These are phyloP conservation scores for Xylariaceae sp. DNA, from an alignment of 2,329 filamentous ascomycete genomes.

Conservation along the genomic window DNA sequence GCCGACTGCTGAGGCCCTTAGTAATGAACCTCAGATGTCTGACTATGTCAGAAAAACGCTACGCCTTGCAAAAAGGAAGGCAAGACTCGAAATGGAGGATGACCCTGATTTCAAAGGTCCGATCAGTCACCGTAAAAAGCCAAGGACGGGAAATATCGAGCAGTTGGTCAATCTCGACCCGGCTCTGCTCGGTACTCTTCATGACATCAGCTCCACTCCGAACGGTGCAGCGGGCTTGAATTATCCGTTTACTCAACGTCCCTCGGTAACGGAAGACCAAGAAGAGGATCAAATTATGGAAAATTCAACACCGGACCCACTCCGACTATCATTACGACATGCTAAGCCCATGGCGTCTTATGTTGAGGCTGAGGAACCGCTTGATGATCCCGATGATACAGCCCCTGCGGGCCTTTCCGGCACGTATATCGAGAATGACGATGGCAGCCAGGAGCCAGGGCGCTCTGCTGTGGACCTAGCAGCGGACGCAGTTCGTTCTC, in stretches of 20 bases:
- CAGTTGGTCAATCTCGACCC: slow-evolving; percentile 49
- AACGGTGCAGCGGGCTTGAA: slow-evolving; percentile 13
- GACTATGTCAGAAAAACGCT: slow-evolving; percentile 54
- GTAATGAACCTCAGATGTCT: slow-evolving; percentile 45
- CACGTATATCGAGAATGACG: slow-evolving; percentile 14
- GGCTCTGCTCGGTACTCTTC: slow-evolving; percentile 42
- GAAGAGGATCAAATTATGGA: slow-evolving; percentile 20
- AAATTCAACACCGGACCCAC: slow-evolving; percentile 34
- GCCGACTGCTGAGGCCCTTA: slow-evolving; percentile 44
- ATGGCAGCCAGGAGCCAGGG: slow-evolving; percentile 7
- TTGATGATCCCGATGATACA: slow-evolving; percentile 43
- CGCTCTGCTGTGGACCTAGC: slow-evolving; percentile 41
- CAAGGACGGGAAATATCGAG: slow-evolving; percentile 35
- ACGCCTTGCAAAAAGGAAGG: slow-evolving; percentile 50
- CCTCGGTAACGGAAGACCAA: slow-evolving; percentile 11
- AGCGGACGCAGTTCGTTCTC: slow-evolving; percentile 35
- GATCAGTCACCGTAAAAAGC: slow-evolving; percentile 43
- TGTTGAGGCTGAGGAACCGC: slow-evolving; percentile 45
- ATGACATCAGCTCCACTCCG: slow-evolving; percentile 27
- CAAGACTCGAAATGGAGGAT: slow-evolving; percentile 49
- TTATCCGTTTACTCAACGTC: slow-evolving; percentile 15
- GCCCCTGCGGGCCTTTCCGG: slow-evolving; percentile 24
- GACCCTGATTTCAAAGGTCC: slow-evolving; percentile 51
- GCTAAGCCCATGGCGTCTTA: slow-evolving; percentile 52
- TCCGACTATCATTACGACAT: slow-evolving; percentile 48